phyloP scores from a whole-genome alignment of 1,139 yeast species.

The Nakaseomyces delphensis region DNA sequence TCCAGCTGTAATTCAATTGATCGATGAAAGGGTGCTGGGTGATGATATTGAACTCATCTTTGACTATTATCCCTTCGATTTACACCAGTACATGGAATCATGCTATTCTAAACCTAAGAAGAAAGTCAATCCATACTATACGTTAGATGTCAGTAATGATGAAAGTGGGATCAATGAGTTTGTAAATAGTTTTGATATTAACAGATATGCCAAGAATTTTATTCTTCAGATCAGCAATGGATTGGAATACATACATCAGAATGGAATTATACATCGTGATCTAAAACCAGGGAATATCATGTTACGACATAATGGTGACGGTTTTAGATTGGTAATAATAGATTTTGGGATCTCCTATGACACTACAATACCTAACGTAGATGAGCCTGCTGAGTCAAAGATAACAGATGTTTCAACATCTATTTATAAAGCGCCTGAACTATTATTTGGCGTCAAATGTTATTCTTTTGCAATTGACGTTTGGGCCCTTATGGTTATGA shows the following conservation, averaged over 20 bases:
- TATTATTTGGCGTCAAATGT: constrained; percentile 56
- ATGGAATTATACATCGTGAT: constrained; percentile 79
- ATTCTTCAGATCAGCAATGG: constrained; percentile 42
- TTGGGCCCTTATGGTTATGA: constrained; percentile 70
- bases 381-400: constrained; percentile 42
- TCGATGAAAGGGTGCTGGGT: constrained; percentile 10
- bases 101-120: constrained; percentile 16
- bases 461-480: constrained; percentile 63
- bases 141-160: constrained; percentile 9
- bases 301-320: constrained; percentile 28
- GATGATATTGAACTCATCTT: constrained; percentile 13
- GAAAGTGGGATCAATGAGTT: neutral
- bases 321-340: constrained; percentile 40
- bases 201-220: constrained; percentile 29
- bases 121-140: constrained; percentile 31
- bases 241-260: constrained; percentile 42
- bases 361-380: constrained; percentile 25
- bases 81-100: constrained; percentile 20
- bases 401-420: constrained; percentile 71
- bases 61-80: constrained; percentile 16
- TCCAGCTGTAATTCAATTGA: constrained; percentile 16
- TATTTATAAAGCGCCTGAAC: constrained; percentile 76
- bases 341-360: constrained; percentile 76
- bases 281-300: constrained; percentile 74
- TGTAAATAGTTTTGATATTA: constrained; percentile 17